A percentile compares a stretch with the other conserved stretches of the same genome.
Evolutionary conservation across 176 grass and related monocot genomes (phyloP).

Genomic region (Zoysia pacifica): DNA sequence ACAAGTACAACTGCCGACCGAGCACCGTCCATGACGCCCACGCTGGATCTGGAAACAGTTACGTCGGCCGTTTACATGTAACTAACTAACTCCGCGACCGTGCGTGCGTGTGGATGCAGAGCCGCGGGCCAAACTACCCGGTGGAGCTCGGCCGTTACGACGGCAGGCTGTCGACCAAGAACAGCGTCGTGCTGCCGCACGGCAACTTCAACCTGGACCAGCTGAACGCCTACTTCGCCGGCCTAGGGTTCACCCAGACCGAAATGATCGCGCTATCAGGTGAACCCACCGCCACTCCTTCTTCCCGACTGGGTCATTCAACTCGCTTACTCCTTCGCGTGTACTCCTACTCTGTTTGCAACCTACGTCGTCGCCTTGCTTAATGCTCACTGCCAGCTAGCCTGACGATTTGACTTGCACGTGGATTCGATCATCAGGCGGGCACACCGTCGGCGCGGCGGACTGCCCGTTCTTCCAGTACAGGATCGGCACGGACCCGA

Average conservation of each 20-base stretch:
- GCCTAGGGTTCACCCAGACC: slow-evolving; percentile 34
- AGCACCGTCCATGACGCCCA: neutral
- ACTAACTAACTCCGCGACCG: neutral
- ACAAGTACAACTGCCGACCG: neutral
- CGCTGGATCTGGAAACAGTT: neutral
- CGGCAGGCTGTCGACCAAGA: slow-evolving; percentile 44
- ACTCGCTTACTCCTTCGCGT: neutral
- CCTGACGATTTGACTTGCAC: neutral
- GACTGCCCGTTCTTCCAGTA: slow-evolving; percentile 49
- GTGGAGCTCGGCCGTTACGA: slow-evolving; percentile 56
- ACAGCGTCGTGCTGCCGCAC: slow-evolving; percentile 47
- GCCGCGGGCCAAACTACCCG: slow-evolving; percentile 47
- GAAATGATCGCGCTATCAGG: slow-evolving; percentile 61
- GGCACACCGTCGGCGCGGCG: slow-evolving; percentile 46
- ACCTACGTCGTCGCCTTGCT: neutral
- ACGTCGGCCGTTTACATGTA: neutral
- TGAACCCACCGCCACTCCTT: neutral
- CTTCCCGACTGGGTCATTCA: neutral
- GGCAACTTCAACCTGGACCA: slow-evolving; percentile 49
- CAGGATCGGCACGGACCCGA: slow-evolving; percentile 40
- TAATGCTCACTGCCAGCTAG: neutral
- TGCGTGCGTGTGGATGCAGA: slow-evolving; percentile 25
- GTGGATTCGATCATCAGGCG: slow-evolving; percentile 29
- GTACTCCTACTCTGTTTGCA: neutral
- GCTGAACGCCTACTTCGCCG: slow-evolving; percentile 44